Percentiles rank a stretch among this genome's conserved stretches.
phyloP scores from a whole-genome alignment of 2,329 filamentous ascomycete species.

The Fonsecaea nubica region DNA sequence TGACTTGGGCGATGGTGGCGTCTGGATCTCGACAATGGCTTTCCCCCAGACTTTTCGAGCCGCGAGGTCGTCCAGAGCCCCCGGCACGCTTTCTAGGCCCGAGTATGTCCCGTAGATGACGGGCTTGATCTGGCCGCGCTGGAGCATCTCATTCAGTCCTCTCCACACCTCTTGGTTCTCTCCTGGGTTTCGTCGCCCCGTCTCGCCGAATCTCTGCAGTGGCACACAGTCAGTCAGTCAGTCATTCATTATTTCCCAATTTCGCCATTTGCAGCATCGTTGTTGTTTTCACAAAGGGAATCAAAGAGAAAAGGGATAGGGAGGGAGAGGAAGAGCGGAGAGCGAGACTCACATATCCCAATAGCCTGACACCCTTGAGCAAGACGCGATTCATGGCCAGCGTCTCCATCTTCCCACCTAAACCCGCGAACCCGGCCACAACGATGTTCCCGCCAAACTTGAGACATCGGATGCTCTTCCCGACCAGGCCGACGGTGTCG shows the following conservation, averaged over 20 bases:
- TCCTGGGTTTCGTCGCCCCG: constrained; percentile 56
- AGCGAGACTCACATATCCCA: constrained; percentile 53
- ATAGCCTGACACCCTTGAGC: constrained; percentile 60
- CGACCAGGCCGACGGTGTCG: constrained; percentile 64
- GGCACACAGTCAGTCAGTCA: constrained; percentile 1
- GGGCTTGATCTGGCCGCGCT: constrained; percentile 57
- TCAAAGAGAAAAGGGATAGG: too few species aligned
- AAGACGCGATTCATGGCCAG: constrained; percentile 63
- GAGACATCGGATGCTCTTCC: constrained; percentile 61
- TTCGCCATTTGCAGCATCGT: too few species aligned
- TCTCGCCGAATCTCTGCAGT: constrained; percentile 60
- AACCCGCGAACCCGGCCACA: constrained; percentile 64
- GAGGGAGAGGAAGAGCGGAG: neutral
- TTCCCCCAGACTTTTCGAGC: constrained; percentile 62
- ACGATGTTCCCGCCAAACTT: constrained; percentile 62
- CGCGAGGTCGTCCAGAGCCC: constrained; percentile 60
- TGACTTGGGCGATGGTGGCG: constrained; percentile 22
- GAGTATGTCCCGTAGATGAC: constrained; percentile 59
- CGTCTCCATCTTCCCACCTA: constrained; percentile 59
- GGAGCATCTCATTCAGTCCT: constrained; percentile 58
- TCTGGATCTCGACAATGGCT: constrained; percentile 58
- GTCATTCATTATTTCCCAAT: neutral
- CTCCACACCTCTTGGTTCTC: constrained; percentile 59
- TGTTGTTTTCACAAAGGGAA: too few species aligned
- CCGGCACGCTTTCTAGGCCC: constrained; percentile 58